Conservation (phyloP, 495 filamentous ascomycete genomes). For the Aspergillus sclerotiicarbonarius region DNA sequence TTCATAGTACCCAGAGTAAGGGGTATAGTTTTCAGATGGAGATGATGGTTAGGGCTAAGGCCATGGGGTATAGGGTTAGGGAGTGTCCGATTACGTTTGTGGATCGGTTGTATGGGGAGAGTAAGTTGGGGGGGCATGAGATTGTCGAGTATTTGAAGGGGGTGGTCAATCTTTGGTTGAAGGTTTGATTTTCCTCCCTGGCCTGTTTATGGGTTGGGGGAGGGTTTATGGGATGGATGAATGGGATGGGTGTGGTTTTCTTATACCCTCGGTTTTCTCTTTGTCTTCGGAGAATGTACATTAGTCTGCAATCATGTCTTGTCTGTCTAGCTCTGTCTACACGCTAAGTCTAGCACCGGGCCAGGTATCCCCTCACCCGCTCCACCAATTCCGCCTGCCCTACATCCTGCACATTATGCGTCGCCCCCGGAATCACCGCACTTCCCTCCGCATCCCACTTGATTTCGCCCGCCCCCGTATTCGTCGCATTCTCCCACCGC, state of each 20-base stretch:
- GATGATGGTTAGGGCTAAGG: slow-evolving; percentile 90
- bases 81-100: slow-evolving; percentile 97
- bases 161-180: slow-evolving; percentile 83
- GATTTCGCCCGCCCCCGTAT: slow-evolving; percentile 35
- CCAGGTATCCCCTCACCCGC: slow-evolving; percentile 57
- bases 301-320: not conserved
- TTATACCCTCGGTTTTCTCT: slow-evolving; percentile 18
- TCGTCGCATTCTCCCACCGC: slow-evolving; percentile 65
- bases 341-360: slow-evolving; percentile 16
- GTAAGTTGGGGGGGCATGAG: slow-evolving; percentile 90
- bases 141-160: slow-evolving; percentile 98
- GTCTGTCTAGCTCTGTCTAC: too few relatives aligned
- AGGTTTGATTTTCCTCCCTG: slow-evolving; percentile 54
- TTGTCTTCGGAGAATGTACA: slow-evolving; percentile 14
- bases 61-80: slow-evolving; percentile 82
- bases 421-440: slow-evolving; percentile 58
- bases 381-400: slow-evolving; percentile 50
- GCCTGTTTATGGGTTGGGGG: slow-evolving; percentile 6
- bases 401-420: slow-evolving; percentile 57
- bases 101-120: slow-evolving; percentile 91
- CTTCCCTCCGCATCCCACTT: slow-evolving; percentile 54
- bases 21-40: slow-evolving; percentile 99
- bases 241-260: too few relatives aligned
- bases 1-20: slow-evolving; percentile 80
- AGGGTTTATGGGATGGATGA: not conserved